Evolutionary conservation across 768 basidiomycete species (phyloP), one percentile per base, ranked within the genome.

Genomic region (Phylloporus rhodoxanthus): DNA sequence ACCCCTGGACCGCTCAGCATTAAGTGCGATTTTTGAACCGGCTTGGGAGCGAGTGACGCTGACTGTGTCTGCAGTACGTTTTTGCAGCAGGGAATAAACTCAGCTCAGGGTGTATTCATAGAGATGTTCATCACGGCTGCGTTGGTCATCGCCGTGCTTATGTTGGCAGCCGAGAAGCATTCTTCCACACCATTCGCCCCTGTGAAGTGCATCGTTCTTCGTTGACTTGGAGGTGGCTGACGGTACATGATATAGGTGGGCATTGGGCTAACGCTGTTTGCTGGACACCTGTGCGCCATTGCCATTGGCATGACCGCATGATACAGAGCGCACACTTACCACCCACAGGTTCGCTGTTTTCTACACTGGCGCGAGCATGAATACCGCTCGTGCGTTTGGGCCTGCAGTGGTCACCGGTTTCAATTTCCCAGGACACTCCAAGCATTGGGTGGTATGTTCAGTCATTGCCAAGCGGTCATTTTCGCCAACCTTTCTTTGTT

Each of bases 131-230:
- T 79, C 55, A 85, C 83, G 13, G 70, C 77, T 11, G 70, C 72
- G 14, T 70, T 85, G 34, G 76, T 80, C 37, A 64, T 84, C 13
- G 70, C 84, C 6, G 80, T 85, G n/a, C 75, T 85, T 53, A 85
- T 86, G 82, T 63, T 86, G 21, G 84, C 85, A 4, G 80, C 79
- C 14, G 85, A 85, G 65, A 85, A 85, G 65, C 84, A 84, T 56
- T 68, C 71, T 23, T 71, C 72, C 2, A 85, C 83, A 1, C 79
- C 84, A 0, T 82, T 85, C 57, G 83, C 83, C 17, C 84, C 84
- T n/a, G 80, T 82, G 53, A 39, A 67, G 25, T 8, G 29, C n/a
- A 25, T 32, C 13, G 11, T 43, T 17, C 1, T 2, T 36, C 32
- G 43, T 36, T 45, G 26, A 48, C 38, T 37, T 1, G 11, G 45